A percentile compares a stretch with the other conserved stretches of the same genome.
Evolutionary conservation across 371 early-diverging fungal genomes (phyloP).

Genomic region (Massospora cicadina): DNA sequence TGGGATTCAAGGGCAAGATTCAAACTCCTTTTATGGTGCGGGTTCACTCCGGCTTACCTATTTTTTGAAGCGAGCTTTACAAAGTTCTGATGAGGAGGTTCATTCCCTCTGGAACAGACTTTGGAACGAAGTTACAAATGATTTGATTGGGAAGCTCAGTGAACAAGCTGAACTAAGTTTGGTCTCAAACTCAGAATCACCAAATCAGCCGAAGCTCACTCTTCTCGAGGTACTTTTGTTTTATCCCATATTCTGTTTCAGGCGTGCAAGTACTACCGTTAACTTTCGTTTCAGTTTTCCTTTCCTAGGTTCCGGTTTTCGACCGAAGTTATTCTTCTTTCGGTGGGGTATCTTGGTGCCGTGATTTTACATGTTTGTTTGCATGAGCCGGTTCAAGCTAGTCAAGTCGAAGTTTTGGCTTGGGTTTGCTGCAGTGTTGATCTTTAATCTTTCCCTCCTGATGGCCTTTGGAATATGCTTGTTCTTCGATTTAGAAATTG

Average conservation of each 20-base stretch:
- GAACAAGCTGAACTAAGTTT: not conserved
- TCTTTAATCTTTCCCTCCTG: conserved; percentile 27
- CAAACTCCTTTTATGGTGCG: conserved; percentile 15
- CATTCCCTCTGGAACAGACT: not conserved
- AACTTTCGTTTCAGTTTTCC: not conserved
- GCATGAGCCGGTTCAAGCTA: conserved; percentile 34
- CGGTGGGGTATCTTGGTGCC: conserved; percentile 28
- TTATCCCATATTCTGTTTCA: too few relatives aligned
- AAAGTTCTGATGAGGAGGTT: not conserved
- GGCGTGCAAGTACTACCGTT: too few relatives aligned
- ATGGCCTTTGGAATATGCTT: conserved; percentile 34
- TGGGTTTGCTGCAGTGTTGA: conserved; percentile 37
- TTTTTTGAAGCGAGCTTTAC: conserved; percentile 11
- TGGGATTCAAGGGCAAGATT: conserved; percentile 13
- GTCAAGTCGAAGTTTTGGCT: conserved; percentile 54
- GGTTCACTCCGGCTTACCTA: conserved; percentile 28
- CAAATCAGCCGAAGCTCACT: not conserved
- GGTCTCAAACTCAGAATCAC: not conserved
- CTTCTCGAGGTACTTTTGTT: not conserved
- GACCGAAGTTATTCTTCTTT: conserved; percentile 21
- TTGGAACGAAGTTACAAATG: not conserved
- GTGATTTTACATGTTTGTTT: conserved; percentile 40
- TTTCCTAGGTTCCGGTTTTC: conserved; percentile 10
- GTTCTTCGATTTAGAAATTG: conserved; percentile 25
- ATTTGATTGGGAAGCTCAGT: not conserved